Percentiles rank a stretch among this genome's conserved stretches.
Evolutionary conservation across 2,329 filamentous ascomycete species (phyloP).

Genomic region (Cryphonectria nitschkei): DNA sequence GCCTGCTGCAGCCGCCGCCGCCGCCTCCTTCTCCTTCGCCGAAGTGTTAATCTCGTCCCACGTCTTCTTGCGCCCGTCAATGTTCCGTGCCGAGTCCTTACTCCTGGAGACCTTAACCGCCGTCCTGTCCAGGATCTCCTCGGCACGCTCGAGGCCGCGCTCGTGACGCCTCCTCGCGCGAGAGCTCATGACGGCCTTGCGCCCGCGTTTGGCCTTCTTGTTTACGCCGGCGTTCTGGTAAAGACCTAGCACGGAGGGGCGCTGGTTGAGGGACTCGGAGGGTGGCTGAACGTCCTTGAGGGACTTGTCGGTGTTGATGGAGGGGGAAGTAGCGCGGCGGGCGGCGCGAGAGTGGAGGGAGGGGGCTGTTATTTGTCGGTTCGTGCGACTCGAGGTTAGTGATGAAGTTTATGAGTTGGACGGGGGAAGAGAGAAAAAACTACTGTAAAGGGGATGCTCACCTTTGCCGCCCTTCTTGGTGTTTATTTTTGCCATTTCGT

Average conservation of each 20-base stretch:
- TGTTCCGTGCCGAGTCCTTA: conserved; percentile 49
- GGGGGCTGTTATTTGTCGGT: conserved; percentile 49
- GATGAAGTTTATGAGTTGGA: background rate
- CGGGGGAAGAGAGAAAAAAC: background rate
- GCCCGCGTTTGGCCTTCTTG: conserved; percentile 65
- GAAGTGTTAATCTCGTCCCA: conserved; percentile 63
- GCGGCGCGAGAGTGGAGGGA: conserved; percentile 76
- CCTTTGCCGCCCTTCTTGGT: conserved; percentile 24
- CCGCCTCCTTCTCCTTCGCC: conserved; percentile 31
- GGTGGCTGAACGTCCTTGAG: conserved; percentile 63
- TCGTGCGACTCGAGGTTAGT: background rate
- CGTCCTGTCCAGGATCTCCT: conserved; percentile 63
- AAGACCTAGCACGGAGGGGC: conserved; percentile 70
- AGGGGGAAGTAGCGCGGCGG: conserved; percentile 70
- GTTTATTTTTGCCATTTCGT: conserved; percentile 25
- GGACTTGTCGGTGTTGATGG: conserved; percentile 73
- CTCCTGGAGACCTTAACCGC: conserved; percentile 60
- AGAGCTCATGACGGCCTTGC: conserved; percentile 58
- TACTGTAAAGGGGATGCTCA: background rate
- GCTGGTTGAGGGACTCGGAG: conserved; percentile 49
- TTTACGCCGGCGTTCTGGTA: conserved; percentile 68
- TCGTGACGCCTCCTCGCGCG: conserved; percentile 61
- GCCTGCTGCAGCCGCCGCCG: background rate
- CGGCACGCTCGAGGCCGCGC: conserved; percentile 61
- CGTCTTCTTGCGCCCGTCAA: conserved; percentile 54